phyloP scores from a whole-genome alignment of 2,329 filamentous ascomycete genomes.

The Laburnicola sp. region DNA sequence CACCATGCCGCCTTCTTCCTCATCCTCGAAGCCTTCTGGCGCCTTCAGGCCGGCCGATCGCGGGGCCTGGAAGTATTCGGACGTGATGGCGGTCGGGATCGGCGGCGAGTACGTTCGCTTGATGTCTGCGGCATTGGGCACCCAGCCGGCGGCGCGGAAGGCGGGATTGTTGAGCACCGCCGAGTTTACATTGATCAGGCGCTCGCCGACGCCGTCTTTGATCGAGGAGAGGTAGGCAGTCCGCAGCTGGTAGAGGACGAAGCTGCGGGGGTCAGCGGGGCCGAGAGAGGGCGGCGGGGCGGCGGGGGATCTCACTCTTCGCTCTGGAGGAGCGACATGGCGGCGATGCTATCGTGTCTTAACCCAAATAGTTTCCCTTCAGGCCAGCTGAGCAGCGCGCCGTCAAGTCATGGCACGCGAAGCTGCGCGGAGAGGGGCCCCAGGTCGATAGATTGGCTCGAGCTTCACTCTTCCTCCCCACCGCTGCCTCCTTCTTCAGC shows the following conservation, averaged over 20 bases:
- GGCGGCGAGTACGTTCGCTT: slow-evolving; percentile 85
- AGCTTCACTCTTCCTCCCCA: background rate
- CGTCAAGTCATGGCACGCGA: slow-evolving; percentile 10
- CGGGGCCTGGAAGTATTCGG: slow-evolving; percentile 79
- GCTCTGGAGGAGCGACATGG: slow-evolving; percentile 51
- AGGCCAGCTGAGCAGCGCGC: slow-evolving; percentile 40
- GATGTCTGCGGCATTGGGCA: slow-evolving; percentile 70
- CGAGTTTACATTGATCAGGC: slow-evolving; percentile 79
- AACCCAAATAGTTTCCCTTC: slow-evolving; percentile 17
- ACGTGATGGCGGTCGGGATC: slow-evolving; percentile 79
- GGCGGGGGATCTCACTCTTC: slow-evolving; percentile 44
- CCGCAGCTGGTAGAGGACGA: slow-evolving; percentile 80
- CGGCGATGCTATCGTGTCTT: slow-evolving; percentile 23
- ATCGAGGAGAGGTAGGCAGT: slow-evolving; percentile 79
- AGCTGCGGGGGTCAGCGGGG: slow-evolving; percentile 53
- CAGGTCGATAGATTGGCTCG: background rate
- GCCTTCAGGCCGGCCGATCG: slow-evolving; percentile 59
- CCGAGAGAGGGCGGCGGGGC: slow-evolving; percentile 6
- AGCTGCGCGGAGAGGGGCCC: background rate
- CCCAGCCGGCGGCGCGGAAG: slow-evolving; percentile 83
- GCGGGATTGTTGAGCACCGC: slow-evolving; percentile 76
- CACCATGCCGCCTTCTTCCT: slow-evolving; percentile 71
- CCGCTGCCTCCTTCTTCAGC: background rate
- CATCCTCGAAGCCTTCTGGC: slow-evolving; percentile 63
- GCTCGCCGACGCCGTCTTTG: slow-evolving; percentile 81